A percentile compares a stretch with the other conserved stretches of the same genome.
These are phyloP conservation scores for Phalaenopsis aphrodite DNA, from an alignment of 106 monocot species.

Conservation along the genomic window DNA sequence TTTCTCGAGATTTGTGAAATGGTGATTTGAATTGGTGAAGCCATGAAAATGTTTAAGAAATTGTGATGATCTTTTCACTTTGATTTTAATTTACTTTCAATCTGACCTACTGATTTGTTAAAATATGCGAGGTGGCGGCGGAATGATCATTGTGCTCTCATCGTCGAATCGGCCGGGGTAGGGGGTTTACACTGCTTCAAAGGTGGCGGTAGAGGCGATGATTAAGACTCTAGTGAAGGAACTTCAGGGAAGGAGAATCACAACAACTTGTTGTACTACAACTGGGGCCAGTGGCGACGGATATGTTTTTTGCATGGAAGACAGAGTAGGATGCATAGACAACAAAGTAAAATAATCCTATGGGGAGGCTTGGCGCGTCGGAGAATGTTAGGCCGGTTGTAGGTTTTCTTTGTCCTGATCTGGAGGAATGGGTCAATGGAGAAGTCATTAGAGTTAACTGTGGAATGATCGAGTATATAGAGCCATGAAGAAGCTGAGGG, in stretches of 20 bases:
- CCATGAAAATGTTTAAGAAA: too few species aligned
- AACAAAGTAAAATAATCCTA: constrained; percentile 9
- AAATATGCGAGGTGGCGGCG: too few species aligned
- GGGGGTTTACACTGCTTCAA: constrained; percentile 50
- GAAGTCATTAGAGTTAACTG: constrained; percentile 59
- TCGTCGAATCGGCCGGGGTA: constrained; percentile 28
- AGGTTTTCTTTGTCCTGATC: constrained; percentile 50
- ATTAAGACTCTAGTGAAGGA: constrained; percentile 45
- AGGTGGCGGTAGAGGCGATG: constrained; percentile 60
- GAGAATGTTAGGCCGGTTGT: constrained; percentile 54
- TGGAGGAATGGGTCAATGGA: constrained; percentile 63
- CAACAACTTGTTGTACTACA: constrained; percentile 42
- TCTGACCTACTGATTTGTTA: too few species aligned
- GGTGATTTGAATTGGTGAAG: too few species aligned
- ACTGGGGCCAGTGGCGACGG: constrained; percentile 50
- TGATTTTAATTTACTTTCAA: too few species aligned
- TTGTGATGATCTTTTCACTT: too few species aligned
- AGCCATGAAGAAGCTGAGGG: too few species aligned
- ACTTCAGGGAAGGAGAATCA: constrained; percentile 33
- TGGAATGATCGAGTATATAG: constrained; percentile 15
- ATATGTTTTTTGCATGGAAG: constrained; percentile 46
- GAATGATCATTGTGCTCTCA: constrained; percentile 42
- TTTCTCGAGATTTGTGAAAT: too few species aligned
- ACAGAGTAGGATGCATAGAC: constrained; percentile 26
- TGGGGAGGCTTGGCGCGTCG: constrained; percentile 40